These are phyloP conservation scores for Saussurea involucrata DNA, from an alignment of 129 eudicot species.

Conservation along the genomic window DNA sequence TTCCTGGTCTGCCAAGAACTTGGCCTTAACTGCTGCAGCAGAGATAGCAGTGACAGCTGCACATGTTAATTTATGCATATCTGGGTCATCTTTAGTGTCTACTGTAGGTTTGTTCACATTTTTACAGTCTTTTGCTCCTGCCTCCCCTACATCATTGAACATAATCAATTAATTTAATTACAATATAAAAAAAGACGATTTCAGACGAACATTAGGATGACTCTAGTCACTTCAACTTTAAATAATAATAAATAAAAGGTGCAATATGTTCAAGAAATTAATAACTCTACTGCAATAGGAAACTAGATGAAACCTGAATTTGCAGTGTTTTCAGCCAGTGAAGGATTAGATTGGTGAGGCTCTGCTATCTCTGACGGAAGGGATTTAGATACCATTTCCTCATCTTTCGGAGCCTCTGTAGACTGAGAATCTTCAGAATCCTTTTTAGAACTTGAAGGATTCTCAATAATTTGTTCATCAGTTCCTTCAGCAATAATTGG, in stretches of 20 bases:
- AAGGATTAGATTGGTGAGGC: slow-evolving; percentile 17
- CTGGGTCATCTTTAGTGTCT: slow-evolving; percentile 32
- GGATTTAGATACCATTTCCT: slow-evolving; percentile 28
- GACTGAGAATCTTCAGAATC: slow-evolving; percentile 45
- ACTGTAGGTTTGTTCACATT: slow-evolving; percentile 20
- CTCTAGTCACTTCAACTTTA: not conserved
- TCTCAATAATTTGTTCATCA: slow-evolving; percentile 34
- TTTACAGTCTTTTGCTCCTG: slow-evolving; percentile 33
- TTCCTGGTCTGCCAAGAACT: slow-evolving; percentile 81
- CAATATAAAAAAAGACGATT: not conserved
- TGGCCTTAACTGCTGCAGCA: slow-evolving; percentile 95
- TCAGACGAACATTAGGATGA: not conserved
- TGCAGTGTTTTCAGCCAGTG: slow-evolving; percentile 32
- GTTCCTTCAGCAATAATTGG: slow-evolving; percentile 28
- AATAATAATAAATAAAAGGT: not conserved
- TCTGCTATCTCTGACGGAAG: slow-evolving; percentile 37
- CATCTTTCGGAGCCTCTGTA: slow-evolving; percentile 45
- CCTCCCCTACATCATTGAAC: slow-evolving; percentile 30
- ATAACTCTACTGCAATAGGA: not conserved
- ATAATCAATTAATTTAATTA: not conserved
- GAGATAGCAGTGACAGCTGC: slow-evolving; percentile 89
- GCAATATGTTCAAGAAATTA: slow-evolving; percentile 4
- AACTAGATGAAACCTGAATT: slow-evolving; percentile 43
- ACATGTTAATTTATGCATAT: slow-evolving; percentile 48
- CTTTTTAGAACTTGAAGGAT: slow-evolving; percentile 38